Conservation (phyloP, 805 yeast species). For the Pichia cabralensis region DNA sequence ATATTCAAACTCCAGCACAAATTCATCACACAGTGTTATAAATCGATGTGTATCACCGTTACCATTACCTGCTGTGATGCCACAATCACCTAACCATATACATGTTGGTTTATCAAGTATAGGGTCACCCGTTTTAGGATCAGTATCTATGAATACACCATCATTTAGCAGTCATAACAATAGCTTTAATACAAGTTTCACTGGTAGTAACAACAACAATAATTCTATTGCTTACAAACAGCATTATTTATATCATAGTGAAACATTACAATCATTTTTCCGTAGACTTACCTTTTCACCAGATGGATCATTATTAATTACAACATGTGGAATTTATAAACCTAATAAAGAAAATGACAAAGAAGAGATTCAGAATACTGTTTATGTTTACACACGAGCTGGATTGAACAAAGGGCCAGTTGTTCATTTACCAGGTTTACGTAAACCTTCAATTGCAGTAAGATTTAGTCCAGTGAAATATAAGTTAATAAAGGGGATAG, state of each 20-base stretch:
- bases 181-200: not conserved
- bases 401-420: slow-evolving; percentile 64
- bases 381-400: slow-evolving; percentile 65
- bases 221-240: slow-evolving; percentile 16
- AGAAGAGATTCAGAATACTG: slow-evolving; percentile 44
- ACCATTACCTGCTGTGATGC: slow-evolving; percentile 35
- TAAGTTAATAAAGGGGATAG: slow-evolving; percentile 19
- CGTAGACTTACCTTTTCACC: slow-evolving; percentile 81
- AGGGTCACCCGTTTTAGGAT: slow-evolving; percentile 2
- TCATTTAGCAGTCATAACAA: no score
- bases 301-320: slow-evolving; percentile 71
- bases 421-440: slow-evolving; percentile 68
- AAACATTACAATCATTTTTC: slow-evolving; percentile 83
- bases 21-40: slow-evolving; percentile 21
- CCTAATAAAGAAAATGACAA: not conserved
- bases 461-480: slow-evolving; percentile 66
- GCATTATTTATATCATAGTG: slow-evolving; percentile 65
- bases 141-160: not conserved
- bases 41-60: slow-evolving; percentile 24
- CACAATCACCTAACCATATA: slow-evolving; percentile 20
- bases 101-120: slow-evolving; percentile 1
- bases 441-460: slow-evolving; percentile 77
- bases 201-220: not conserved
- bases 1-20: slow-evolving; percentile 30
- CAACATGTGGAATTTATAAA: slow-evolving; percentile 66